These are phyloP conservation scores for Tetrapisispora nanseiensis DNA, from an alignment of 805 yeast genomes.

Conservation along the genomic window DNA sequence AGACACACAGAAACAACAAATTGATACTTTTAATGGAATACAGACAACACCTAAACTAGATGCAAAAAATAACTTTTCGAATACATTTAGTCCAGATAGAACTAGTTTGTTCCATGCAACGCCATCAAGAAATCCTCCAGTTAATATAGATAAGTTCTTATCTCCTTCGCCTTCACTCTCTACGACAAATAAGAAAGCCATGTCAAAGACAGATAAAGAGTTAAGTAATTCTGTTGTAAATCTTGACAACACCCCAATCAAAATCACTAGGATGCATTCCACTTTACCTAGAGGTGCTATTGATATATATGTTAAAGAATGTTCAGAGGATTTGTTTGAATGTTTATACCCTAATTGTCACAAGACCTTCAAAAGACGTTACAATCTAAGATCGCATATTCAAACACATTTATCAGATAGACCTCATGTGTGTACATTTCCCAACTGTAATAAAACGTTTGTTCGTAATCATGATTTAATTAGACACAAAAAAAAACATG, in stretches of 20 bases:
- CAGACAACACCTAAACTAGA: slow-evolving; percentile 10
- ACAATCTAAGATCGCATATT: slow-evolving; percentile 88
- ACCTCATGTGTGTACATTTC: slow-evolving; percentile 66
- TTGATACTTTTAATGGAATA: slow-evolving; percentile 7
- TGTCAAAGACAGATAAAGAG: slow-evolving; percentile 1
- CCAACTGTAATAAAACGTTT: slow-evolving; percentile 69
- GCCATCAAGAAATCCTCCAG: slow-evolving; percentile 1
- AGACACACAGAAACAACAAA: not conserved
- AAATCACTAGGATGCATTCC: slow-evolving; percentile 24
- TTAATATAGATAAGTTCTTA: slow-evolving; percentile 27
- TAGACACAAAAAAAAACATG: slow-evolving; percentile 82
- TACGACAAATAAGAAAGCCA: not conserved
- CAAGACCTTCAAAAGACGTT: slow-evolving; percentile 75
- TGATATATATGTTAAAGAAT: slow-evolving; percentile 74
- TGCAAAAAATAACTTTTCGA: not conserved
- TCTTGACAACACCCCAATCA: slow-evolving; percentile 13
- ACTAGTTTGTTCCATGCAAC: not conserved
- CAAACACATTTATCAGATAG: slow-evolving; percentile 94
- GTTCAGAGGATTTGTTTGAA: slow-evolving; percentile 61
- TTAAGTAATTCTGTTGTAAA: slow-evolving; percentile 1
- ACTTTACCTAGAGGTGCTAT: slow-evolving; percentile 80
- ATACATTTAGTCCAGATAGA: not conserved
- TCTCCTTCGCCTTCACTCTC: slow-evolving; percentile 38
- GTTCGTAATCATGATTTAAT: slow-evolving; percentile 93
- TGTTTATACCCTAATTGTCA: slow-evolving; percentile 75